Percentiles rank a stretch among this genome's conserved stretches.
phyloP scores from a whole-genome alignment of 1,284 basidiomycete species.

The Schizopora paradoxa region DNA sequence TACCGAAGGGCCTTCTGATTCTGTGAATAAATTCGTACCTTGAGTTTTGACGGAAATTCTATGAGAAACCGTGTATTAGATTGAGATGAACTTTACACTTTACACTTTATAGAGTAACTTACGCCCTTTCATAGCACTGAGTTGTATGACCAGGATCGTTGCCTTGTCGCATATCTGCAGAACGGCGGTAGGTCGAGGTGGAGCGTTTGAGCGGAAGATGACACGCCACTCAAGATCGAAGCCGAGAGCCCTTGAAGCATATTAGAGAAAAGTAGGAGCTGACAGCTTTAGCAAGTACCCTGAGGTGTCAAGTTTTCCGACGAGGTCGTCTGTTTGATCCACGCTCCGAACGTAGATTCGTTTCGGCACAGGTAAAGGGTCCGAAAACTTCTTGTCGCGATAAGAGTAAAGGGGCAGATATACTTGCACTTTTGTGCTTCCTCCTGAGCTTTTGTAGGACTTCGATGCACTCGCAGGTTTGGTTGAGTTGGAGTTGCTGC shows the following conservation, averaged over 20 bases:
- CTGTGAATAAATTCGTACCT: conserved; percentile 11
- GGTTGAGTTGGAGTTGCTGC: too few relatives aligned
- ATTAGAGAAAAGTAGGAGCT: neutral
- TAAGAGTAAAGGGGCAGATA: conserved; percentile 37
- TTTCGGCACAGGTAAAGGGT: conserved; percentile 31
- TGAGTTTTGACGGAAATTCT: conserved; percentile 2
- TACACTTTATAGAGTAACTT: too few relatives aligned
- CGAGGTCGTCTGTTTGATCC: conserved; percentile 39
- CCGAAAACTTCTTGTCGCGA: conserved; percentile 31
- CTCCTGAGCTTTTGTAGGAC: too few relatives aligned
- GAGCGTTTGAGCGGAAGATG: conserved; percentile 27
- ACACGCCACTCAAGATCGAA: conserved; percentile 62
- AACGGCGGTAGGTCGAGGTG: conserved; percentile 40
- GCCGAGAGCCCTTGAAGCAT: conserved; percentile 41
- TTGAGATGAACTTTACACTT: too few relatives aligned
- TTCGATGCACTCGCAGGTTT: too few relatives aligned
- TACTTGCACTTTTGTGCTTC: too few relatives aligned
- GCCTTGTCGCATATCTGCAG: conserved; percentile 46
- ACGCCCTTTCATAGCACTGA: conserved; percentile 52
- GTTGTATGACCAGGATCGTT: conserved; percentile 51
- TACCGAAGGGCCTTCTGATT: neutral
- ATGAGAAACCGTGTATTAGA: conserved; percentile 19
- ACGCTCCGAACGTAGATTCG: conserved; percentile 39
- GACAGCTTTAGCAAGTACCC: conserved; percentile 28
- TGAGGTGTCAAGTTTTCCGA: conserved; percentile 32